Conservation (phyloP, 768 basidiomycete genomes). For the Naganishia vaughanmartiniae region DNA sequence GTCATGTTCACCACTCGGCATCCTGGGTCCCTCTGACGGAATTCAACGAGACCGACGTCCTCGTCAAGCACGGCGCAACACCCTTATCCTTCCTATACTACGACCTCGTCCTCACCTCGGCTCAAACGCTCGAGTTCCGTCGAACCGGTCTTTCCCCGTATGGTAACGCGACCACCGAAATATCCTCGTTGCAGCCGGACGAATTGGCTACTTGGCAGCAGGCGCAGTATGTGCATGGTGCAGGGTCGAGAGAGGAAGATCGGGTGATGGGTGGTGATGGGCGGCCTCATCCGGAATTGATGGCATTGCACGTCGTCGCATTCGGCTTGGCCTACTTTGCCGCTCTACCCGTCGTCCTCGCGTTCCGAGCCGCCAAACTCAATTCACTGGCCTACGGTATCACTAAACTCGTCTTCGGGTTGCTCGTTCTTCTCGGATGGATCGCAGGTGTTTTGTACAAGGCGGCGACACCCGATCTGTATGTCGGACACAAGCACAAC, state of each 20-base stretch:
- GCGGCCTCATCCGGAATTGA: constrained; percentile 56
- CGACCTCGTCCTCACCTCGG: constrained; percentile 59
- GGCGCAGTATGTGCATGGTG: not conserved
- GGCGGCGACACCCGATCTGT: constrained; percentile 80
- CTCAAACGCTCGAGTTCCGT: constrained; percentile 42
- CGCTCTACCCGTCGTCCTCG: constrained; percentile 63
- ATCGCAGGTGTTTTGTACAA: constrained; percentile 68
- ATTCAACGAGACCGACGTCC: constrained; percentile 74
- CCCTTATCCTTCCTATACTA: constrained; percentile 79
- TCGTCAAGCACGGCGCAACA: constrained; percentile 64
- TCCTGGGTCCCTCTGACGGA: constrained; percentile 33
- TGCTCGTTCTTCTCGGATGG: constrained; percentile 63
- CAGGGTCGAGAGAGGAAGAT: constrained; percentile 8
- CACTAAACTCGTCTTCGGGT: constrained; percentile 65
- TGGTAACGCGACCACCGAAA: constrained; percentile 23
- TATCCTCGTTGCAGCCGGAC: constrained; percentile 12
- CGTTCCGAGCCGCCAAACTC: not conserved
- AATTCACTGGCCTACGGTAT: constrained; percentile 52
- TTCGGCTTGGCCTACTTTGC: constrained; percentile 80
- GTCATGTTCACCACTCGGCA: constrained; percentile 10
- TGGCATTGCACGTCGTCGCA: constrained; percentile 68
- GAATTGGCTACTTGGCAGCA: constrained; percentile 9
- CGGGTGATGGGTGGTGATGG: constrained; percentile 21
- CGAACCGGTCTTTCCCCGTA: constrained; percentile 19
- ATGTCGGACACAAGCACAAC: constrained; percentile 50